Evolutionary conservation across 805 yeast genomes (phyloP).

Genomic region (Candida fluviatilis): DNA sequence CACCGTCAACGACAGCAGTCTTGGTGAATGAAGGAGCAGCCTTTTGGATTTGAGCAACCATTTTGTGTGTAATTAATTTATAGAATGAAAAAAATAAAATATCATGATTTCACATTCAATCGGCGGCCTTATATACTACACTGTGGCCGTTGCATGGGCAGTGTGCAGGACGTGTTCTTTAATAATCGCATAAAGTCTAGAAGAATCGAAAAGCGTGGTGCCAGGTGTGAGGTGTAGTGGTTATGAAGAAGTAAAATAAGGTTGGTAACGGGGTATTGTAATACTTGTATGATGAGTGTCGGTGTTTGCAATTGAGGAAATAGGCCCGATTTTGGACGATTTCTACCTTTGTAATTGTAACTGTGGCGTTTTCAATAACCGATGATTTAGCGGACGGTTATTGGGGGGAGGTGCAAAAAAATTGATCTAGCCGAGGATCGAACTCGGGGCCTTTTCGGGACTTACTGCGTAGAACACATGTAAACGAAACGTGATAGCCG

Average conservation of each 20-base stretch:
- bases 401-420: no score
- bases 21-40: slow-evolving; percentile 96
- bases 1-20: slow-evolving; percentile 96
- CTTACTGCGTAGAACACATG: slow-evolving; percentile 29
- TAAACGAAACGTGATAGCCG: slow-evolving; percentile 44
- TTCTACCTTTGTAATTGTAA: background rate
- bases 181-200: background rate
- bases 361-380: background rate
- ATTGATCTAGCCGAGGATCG: slow-evolving; percentile 41
- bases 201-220: background rate
- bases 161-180: background rate
- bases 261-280: no score
- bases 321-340: background rate
- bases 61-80: slow-evolving; percentile 24
- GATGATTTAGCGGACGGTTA: no score
- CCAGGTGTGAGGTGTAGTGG: background rate
- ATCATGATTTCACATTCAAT: background rate
- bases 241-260: no score
- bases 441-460: slow-evolving; percentile 43
- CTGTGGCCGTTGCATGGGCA: background rate
- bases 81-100: no score
- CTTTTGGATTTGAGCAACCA: slow-evolving; percentile 89
- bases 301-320: background rate
- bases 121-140: background rate
- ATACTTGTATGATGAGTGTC: background rate